phyloP scores from a whole-genome alignment of 257 asterid genomes.

The Solanum pimpinellifolium region DNA sequence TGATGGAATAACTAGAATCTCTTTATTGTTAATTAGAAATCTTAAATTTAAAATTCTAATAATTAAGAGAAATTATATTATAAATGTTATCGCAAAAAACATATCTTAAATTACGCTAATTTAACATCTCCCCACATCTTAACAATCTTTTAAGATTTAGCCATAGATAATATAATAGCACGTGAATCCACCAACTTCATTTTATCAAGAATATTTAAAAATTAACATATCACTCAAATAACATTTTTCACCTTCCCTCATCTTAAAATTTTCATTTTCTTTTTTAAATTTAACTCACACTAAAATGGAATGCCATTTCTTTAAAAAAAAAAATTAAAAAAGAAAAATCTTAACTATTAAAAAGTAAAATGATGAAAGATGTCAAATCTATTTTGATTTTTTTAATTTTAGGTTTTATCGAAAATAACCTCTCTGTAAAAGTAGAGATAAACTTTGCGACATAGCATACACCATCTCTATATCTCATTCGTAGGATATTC shows the following conservation, averaged over 20 bases:
- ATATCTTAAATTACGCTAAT: neutral
- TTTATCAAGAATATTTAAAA: neutral
- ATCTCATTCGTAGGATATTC: neutral
- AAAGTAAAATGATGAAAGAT: neutral
- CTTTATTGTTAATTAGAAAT: neutral
- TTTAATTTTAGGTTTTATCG: neutral
- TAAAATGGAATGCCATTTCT: neutral
- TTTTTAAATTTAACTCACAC: neutral
- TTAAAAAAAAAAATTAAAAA: neutral
- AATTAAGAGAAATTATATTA: neutral
- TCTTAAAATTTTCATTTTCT: neutral
- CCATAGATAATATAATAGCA: neutral
- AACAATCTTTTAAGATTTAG: neutral
- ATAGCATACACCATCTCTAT: neutral
- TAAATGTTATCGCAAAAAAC: neutral
- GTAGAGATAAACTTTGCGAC: neutral
- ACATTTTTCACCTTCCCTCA: neutral
- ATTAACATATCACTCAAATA: neutral
- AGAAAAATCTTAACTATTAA: neutral
- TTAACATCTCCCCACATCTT: neutral
- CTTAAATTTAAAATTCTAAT: rapidly evolving
- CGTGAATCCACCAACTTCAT: neutral
- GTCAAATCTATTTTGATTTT: neutral
- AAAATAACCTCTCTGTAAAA: too few species aligned
- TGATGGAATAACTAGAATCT: neutral